phyloP scores from a whole-genome alignment of 176 grass and related monocot species.

The Zea luxurians region DNA sequence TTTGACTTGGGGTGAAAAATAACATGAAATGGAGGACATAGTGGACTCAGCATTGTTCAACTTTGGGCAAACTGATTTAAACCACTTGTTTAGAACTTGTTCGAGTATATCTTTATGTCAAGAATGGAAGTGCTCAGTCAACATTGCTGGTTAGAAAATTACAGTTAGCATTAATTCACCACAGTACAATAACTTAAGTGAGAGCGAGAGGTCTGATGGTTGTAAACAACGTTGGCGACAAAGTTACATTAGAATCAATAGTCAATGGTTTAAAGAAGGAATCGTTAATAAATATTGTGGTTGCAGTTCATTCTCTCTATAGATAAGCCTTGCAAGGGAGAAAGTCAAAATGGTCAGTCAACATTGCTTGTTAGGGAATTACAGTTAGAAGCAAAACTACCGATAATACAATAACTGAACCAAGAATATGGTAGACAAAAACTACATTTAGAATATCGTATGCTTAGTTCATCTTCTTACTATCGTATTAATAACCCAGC shows the following conservation, averaged over 20 bases:
- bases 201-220: not conserved
- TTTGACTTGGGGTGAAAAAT: not conserved
- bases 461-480: not conserved
- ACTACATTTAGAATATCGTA: not conserved
- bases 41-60: not conserved
- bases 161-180: constrained; percentile 10
- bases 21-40: not conserved
- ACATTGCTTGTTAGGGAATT: not conserved
- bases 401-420: not conserved
- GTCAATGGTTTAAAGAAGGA: not conserved
- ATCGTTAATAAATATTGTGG: not conserved
- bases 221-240: not conserved
- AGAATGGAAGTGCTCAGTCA: not conserved
- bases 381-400: constrained; percentile 12
- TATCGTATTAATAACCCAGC: not conserved
- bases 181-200: constrained; percentile 3
- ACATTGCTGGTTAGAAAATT: not conserved
- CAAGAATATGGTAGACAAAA: not conserved
- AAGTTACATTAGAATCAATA: not conserved
- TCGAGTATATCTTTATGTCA: not conserved
- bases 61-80: constrained; percentile 2
- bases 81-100: constrained; percentile 8
- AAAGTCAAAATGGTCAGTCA: not conserved
- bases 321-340: not conserved
- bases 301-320: not conserved